A percentile compares a stretch with the other conserved stretches of the same genome.
phyloP scores from a whole-genome alignment of 306 rosid species.

The Styphnolobium japonicum region DNA sequence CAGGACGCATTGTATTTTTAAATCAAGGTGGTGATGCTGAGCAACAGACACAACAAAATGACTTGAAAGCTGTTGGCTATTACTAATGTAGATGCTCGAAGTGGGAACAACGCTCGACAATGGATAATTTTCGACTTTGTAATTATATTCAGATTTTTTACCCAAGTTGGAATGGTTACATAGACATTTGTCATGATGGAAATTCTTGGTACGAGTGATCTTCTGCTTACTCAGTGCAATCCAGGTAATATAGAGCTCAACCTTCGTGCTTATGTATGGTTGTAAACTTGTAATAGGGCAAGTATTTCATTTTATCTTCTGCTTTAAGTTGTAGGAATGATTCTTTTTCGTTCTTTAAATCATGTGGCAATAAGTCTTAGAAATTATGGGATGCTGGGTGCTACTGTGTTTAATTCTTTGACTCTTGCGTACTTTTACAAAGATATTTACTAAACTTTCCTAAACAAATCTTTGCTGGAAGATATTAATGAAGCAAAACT shows the following conservation, averaged over 20 bases:
- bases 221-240: neutral
- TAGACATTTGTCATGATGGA: neutral
- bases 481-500: neutral
- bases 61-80: slow-evolving; percentile 58
- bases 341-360: neutral
- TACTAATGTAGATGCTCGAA: slow-evolving; percentile 34
- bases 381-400: neutral
- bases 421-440: neutral
- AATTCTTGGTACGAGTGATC: neutral
- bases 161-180: neutral
- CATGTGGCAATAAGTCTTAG: neutral
- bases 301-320: neutral
- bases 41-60: slow-evolving; percentile 28
- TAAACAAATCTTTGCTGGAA: neutral
- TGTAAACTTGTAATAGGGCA: neutral
- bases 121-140: slow-evolving; percentile 9
- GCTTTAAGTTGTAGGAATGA: neutral
- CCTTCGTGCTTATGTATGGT: neutral
- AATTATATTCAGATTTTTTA: slow-evolving; percentile 13
- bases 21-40: slow-evolving; percentile 49
- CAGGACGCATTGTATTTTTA: slow-evolving; percentile 83
- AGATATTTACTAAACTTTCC: neutral
- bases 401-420: neutral
- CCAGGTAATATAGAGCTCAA: neutral
- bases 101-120: neutral